Evolutionary conservation across 116 monocot species (phyloP), one percentile per base, ranked within the genome.

Genomic region (Trichopus zeylanicus): DNA sequence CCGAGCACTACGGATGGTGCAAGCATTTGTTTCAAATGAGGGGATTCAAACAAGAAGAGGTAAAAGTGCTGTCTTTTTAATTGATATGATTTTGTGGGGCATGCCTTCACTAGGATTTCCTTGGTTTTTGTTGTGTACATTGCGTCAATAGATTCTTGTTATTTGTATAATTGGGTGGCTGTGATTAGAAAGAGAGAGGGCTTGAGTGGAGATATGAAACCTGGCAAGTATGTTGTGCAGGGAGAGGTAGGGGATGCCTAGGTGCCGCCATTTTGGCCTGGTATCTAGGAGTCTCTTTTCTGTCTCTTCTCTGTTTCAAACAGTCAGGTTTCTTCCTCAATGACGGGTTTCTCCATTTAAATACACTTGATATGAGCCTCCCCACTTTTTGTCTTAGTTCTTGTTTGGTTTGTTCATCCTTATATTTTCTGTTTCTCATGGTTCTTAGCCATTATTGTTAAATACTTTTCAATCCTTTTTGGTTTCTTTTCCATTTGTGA

Each of bases 351-450:
- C 49, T 32, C 62, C 55, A 27, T 32, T 30, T 29, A 22, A 33
- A 38, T 70, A 70, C 70, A 70, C 70, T 70, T 70, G 70, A 70
- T 70, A 70, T 70, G 70, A 70, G 70, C 70, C 63, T 62, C n/a
- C 31, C 11, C 5, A 29, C 6, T 16, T 28, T 33, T 49, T 49
- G 49, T 2, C 2, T 48, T 48, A 48, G n/a, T 23, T 48, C 21
- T 3, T 23, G 20, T 19, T 48, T 48, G 48, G 18, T 20, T 21
- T 4, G 18, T 48, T n/a, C 20, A 20, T 48, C 48, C 48, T 23
- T 20, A 3, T 42, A 16, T 15, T 42, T 42, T 42, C 37, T 15
- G 12, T 37, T 37, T 11, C 15, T 37, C 8, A n/a, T n/a, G 37
- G 8, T 37, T 37, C 15, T 8, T 42, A 16, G 42, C 12, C 42